Conservation (phyloP, 2,329 filamentous ascomycete genomes). For the Emergomyces orientalis region DNA sequence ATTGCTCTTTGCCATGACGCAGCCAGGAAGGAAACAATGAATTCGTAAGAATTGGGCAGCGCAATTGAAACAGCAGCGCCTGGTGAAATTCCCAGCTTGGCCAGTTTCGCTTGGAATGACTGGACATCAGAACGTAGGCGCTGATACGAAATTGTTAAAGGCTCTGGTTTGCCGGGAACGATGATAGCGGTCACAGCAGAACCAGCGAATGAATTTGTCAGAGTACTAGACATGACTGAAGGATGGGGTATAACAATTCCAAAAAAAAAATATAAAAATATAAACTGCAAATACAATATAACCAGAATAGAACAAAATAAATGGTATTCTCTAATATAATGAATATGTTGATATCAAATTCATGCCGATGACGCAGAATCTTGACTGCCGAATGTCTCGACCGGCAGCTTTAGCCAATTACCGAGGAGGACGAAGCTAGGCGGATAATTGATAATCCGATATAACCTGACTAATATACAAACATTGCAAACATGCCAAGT, state of each 20-base stretch:
- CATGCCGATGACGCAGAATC: neutral
- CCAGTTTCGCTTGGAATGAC: slow-evolving; percentile 68
- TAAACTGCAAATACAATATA: slow-evolving; percentile 1
- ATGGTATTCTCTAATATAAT: neutral
- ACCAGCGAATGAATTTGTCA: slow-evolving; percentile 49
- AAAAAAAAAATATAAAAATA: neutral
- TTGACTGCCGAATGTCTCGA: neutral
- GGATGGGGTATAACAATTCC: neutral
- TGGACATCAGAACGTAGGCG: slow-evolving; percentile 57
- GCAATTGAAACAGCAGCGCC: slow-evolving; percentile 71
- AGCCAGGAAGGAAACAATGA: slow-evolving; percentile 80
- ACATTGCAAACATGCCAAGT: slow-evolving; percentile 13
- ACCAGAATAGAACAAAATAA: neutral
- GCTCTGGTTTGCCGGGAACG: slow-evolving; percentile 54
- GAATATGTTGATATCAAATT: neutral
- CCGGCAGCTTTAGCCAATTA: neutral
- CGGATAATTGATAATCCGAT: neutral
- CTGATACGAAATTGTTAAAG: slow-evolving; percentile 60
- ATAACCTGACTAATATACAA: slow-evolving; percentile 9
- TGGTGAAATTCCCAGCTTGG: slow-evolving; percentile 59
- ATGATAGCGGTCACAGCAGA: slow-evolving; percentile 57
- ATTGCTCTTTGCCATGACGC: slow-evolving; percentile 74
- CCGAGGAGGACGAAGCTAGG: neutral
- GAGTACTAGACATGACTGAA: slow-evolving; percentile 42
- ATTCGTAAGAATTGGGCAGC: slow-evolving; percentile 75